Conservation (phyloP, 164 flowering plant species). For the Hamamelis virginiana region DNA sequence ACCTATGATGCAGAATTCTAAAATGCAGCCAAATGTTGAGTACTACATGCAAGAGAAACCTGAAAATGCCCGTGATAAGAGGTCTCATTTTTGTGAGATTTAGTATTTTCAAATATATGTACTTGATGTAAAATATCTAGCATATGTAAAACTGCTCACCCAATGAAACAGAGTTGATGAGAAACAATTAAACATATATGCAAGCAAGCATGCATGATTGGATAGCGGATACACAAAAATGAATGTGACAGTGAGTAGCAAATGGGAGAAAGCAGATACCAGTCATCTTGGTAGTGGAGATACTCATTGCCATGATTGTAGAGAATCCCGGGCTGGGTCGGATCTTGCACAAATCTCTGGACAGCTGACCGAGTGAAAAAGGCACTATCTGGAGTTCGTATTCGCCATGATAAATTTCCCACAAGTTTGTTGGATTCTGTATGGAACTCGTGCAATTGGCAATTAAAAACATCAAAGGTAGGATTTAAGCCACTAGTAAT, state of each 20-base stretch:
- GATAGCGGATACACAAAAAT: background rate
- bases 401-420: slow-evolving; percentile 86
- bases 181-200: background rate
- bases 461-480: slow-evolving; percentile 82
- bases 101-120: background rate
- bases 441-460: slow-evolving; percentile 92
- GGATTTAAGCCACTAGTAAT: slow-evolving; percentile 91
- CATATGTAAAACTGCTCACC: background rate
- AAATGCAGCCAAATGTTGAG: no score
- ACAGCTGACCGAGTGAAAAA: slow-evolving; percentile 72
- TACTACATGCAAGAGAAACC: no score
- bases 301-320: slow-evolving; percentile 94
- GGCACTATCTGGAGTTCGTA: slow-evolving; percentile 80
- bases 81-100: no score
- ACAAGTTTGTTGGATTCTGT: slow-evolving; percentile 67
- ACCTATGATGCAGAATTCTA: no score
- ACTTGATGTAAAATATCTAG: no score
- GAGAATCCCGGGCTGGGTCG: slow-evolving; percentile 71
- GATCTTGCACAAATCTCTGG: slow-evolving; percentile 87
- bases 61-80: no score
- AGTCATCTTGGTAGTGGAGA: slow-evolving; percentile 97
- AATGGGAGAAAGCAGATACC: slow-evolving; percentile 41
- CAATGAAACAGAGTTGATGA: background rate
- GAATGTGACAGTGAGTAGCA: background rate
- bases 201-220: background rate